phyloP scores from a whole-genome alignment of 495 filamentous ascomycete genomes.

The Lasiosphaeria hispida region DNA sequence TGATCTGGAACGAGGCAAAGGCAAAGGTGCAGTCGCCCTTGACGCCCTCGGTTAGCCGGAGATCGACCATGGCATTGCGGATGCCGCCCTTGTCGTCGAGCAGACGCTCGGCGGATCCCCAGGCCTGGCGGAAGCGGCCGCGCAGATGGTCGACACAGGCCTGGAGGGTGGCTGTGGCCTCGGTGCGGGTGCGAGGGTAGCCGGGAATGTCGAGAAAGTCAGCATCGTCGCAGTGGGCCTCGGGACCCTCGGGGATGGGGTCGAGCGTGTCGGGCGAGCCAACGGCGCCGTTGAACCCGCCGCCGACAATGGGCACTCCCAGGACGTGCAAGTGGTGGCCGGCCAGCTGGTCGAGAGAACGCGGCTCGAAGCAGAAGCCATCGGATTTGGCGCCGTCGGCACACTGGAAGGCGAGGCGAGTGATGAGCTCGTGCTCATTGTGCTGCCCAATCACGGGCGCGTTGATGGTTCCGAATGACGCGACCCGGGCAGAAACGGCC shows the following conservation, averaged over 20 bases:
- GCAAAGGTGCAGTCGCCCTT: constrained; percentile 26
- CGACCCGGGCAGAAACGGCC: not conserved
- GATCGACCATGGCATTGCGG: constrained; percentile 19
- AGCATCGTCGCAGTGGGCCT: constrained; percentile 31
- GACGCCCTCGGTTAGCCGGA: constrained; percentile 9
- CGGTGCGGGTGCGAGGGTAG: constrained; percentile 21
- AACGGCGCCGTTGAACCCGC: constrained; percentile 30
- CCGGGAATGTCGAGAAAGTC: constrained; percentile 29
- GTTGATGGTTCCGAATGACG: constrained; percentile 29
- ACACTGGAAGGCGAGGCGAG: constrained; percentile 30
- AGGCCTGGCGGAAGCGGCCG: constrained; percentile 25
- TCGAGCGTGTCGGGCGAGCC: constrained; percentile 30
- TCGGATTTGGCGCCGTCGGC: constrained; percentile 22
- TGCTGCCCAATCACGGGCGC: constrained; percentile 27
- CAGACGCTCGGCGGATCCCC: constrained; percentile 8
- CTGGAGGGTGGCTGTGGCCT: constrained; percentile 25
- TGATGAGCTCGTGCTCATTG: constrained; percentile 34
- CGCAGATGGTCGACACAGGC: constrained; percentile 27
- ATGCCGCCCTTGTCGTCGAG: constrained; percentile 20
- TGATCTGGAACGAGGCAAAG: constrained; percentile 20
- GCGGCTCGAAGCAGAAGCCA: constrained; percentile 28
- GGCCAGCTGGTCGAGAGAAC: constrained; percentile 30
- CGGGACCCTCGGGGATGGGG: constrained; percentile 28
- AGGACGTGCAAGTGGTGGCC: constrained; percentile 24
- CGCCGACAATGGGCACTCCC: constrained; percentile 22